Percentiles rank a stretch among this genome's conserved stretches.
phyloP scores from a whole-genome alignment of 495 filamentous ascomycete genomes.

The Penicillium soppii region DNA sequence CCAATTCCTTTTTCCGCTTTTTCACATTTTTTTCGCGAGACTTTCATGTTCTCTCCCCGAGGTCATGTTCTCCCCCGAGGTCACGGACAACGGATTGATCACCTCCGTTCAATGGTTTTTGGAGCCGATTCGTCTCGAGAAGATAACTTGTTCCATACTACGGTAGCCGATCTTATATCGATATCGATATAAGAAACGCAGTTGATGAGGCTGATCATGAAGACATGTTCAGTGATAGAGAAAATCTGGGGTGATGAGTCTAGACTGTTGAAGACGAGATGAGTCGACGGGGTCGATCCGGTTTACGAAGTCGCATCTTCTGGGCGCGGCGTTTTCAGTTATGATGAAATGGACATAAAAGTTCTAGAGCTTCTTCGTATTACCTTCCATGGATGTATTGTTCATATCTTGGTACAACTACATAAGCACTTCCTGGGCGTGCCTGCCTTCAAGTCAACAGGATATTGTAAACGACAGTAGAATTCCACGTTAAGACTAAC shows the following conservation, averaged over 20 bases:
- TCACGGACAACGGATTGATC: conserved; percentile 3
- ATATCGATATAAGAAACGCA: not conserved
- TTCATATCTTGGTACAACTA: too few species aligned
- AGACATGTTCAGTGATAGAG: not conserved
- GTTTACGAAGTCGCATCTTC: conserved; percentile 35
- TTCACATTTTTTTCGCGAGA: conserved; percentile 14
- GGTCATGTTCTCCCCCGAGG: too few species aligned
- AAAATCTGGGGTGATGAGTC: conserved; percentile 5
- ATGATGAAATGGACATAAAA: conserved; percentile 43
- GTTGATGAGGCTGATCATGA: not conserved
- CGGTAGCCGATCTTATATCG: not conserved
- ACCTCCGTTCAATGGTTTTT: conserved; percentile 4
- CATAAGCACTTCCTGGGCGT: too few species aligned
- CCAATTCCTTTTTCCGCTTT: conserved; percentile 11
- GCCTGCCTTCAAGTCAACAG: too few species aligned
- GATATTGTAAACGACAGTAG: too few species aligned
- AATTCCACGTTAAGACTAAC: too few species aligned
- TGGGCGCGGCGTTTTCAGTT: conserved; percentile 33
- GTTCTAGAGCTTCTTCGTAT: conserved; percentile 20
- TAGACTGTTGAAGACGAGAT: conserved; percentile 17
- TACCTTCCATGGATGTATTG: not conserved
- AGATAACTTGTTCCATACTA: not conserved
- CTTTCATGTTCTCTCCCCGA: conserved; percentile 5
- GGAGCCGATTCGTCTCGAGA: conserved; percentile 2
- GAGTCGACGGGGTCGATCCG: conserved; percentile 13